Base-by-base conservation (phyloP, 2,329 filamentous ascomycete species). In the Paracoccidioides lutzii region DNA sequence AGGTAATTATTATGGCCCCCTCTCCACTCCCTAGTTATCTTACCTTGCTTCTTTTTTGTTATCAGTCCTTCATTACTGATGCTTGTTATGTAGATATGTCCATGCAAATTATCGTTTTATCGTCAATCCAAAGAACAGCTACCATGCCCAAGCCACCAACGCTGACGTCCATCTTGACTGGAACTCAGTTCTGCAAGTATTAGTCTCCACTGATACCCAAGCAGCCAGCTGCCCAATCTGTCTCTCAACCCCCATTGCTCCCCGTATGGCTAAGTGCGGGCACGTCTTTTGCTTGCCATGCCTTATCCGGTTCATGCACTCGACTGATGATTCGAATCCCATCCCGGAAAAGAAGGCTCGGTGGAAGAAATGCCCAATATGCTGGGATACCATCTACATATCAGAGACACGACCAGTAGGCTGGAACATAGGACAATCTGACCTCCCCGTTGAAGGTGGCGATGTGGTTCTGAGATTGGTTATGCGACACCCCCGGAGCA, bases 31-130 rank as follows among this genome's bases (percentile, higher is more conserved):
- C 38, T 32, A 5, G 44, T 37, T 32, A 51, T 28, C 41, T 14
- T n/a, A 42, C n/a, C 40, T 12, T 12, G n/a, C n/a, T 50, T n/a
- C 5, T 2, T 12, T 15, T 38, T 22, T 52, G 30, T 14, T 41
- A 42, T 28, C 40, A 45, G 57, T 64, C 22, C 22, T 22, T 22
- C 22, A 22, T 22, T 22, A 22, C 2, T 22, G 22, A 22, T 22
- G 22, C 22, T 22, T 22, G 22, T 22, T 22, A 22, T 50, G 10
- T 22, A 86, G 85, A 75, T 90, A 88, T 62, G 84, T 98, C 14
- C 90, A 98, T 70, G 90, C 93, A 61, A 98, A 98, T 70, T 98
- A 98, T 68, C 86, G 93, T 55, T 98, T 98, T 69, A 86, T 98
- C 57, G 90, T 98, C 53, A 84, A 88, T 58, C 91, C 93, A 3